These are phyloP conservation scores for Pythium diclinum DNA, from an alignment of 352 stramenopile species.

Conservation along the genomic window DNA sequence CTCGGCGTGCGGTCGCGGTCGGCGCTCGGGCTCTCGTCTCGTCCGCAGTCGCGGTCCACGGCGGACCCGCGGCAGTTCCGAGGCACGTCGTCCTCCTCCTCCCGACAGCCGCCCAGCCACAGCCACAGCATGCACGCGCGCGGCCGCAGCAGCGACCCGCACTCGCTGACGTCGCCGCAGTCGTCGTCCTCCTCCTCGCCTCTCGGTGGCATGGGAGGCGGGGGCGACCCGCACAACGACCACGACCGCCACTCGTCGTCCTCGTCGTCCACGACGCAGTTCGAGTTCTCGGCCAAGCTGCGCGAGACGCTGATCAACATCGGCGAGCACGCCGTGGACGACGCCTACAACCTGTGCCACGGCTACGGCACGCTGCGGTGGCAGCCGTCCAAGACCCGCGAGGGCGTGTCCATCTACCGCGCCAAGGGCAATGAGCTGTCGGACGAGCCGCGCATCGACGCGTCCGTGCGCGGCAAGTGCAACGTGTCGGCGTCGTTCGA, in stretches of 20 bases:
- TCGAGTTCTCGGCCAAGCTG: conserved; percentile 37
- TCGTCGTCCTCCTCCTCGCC: conserved; percentile 1
- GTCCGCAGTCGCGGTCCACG: conserved; percentile 16
- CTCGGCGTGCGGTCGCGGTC: conserved; percentile 11
- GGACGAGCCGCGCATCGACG: conserved; percentile 53
- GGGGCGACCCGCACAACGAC: not conserved
- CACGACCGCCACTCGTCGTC: conserved; percentile 6
- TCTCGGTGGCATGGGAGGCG: not conserved
- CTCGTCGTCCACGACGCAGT: not conserved
- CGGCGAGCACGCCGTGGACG: conserved; percentile 73
- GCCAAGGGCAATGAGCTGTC: conserved; percentile 47
- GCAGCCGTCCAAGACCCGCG: conserved; percentile 58
- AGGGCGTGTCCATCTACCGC: conserved; percentile 69
- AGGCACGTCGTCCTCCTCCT: not conserved
- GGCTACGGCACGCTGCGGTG: conserved; percentile 73
- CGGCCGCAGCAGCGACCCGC: conserved; percentile 7
- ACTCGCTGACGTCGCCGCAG: not conserved
- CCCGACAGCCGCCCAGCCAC: conserved; percentile 3
- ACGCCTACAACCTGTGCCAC: conserved; percentile 79
- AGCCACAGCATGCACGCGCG: not conserved
- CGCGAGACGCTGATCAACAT: conserved; percentile 59
- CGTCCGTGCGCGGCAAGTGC: conserved; percentile 67
- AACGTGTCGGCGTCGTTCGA: conserved; percentile 69
- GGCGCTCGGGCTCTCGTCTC: conserved; percentile 15
- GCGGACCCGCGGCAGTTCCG: conserved; percentile 5